A percentile compares a stretch with the other conserved stretches of the same genome.
phyloP scores from a whole-genome alignment of 371 early-diverging fungal genomes.

The Capillidium rhysosporum region DNA sequence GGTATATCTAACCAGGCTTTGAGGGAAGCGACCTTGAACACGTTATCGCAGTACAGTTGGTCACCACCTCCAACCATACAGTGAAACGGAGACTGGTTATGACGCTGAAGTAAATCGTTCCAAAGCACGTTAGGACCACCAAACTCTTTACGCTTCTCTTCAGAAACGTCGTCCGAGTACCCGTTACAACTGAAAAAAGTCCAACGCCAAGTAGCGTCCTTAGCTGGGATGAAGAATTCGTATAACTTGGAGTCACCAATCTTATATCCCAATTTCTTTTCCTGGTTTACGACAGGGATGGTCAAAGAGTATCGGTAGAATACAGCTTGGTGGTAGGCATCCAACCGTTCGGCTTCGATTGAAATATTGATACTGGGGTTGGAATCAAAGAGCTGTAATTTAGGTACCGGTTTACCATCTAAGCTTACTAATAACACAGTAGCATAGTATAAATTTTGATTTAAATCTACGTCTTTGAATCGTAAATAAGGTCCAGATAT shows the following conservation, averaged over 20 bases:
- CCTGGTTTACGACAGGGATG: not conserved
- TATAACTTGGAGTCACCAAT: not conserved
- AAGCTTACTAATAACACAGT: not conserved
- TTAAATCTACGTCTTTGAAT: not conserved
- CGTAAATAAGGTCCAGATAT: conserved; percentile 1
- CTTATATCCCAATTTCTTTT: not conserved
- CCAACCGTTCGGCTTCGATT: not conserved
- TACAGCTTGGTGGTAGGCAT: not conserved
- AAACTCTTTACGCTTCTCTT: conserved; percentile 25
- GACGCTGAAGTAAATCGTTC: conserved; percentile 56
- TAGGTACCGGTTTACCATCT: not conserved
- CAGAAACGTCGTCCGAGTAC: conserved; percentile 29
- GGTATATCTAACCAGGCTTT: conserved; percentile 30
- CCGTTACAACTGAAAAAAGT: conserved; percentile 50
- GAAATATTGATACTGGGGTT: not conserved
- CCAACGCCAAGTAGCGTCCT: conserved; percentile 24
- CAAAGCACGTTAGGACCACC: conserved; percentile 51
- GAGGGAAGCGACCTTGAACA: conserved; percentile 26
- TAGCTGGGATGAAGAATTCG: conserved; percentile 18
- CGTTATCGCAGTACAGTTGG: conserved; percentile 54
- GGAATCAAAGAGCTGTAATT: not conserved
- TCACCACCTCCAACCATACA: conserved; percentile 71
- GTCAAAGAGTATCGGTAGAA: conserved; percentile 1
- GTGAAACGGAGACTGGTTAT: conserved; percentile 43
- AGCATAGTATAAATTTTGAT: not conserved